phyloP scores from a whole-genome alignment of 805 yeast genomes.

The Wickerhamomyces bisporus region DNA sequence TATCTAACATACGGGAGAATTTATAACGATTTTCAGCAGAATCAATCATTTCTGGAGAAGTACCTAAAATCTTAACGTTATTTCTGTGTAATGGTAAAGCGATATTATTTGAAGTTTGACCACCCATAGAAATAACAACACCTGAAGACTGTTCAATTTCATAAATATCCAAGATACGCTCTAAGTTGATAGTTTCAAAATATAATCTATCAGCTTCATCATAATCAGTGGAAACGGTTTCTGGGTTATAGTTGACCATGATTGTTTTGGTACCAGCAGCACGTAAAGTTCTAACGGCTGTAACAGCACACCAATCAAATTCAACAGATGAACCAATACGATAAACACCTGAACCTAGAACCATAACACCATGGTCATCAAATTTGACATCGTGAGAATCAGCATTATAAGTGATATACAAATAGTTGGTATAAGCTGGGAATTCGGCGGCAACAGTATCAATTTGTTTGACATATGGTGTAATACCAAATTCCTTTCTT shows the following conservation, averaged over 20 bases:
- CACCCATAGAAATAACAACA: constrained; percentile 97
- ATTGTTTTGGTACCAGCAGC: constrained; percentile 83
- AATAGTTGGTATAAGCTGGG: constrained; percentile 93
- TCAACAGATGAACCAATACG: constrained; percentile 98
- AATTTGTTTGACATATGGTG: constrained; percentile 93
- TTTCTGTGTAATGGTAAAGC: constrained; percentile 90
- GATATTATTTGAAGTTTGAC: constrained; percentile 96
- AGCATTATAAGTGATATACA: constrained; percentile 93
- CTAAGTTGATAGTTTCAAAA: constrained; percentile 92
- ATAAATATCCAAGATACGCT: constrained; percentile 90
- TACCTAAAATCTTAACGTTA: constrained; percentile 91
- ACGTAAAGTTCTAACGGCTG: constrained; percentile 91
- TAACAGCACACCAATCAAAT: constrained; percentile 99
- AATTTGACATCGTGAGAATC: constrained; percentile 82
- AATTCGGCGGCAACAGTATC: constrained; percentile 99
- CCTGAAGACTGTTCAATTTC: constrained; percentile 88
- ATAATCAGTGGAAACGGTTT: constrained; percentile 97
- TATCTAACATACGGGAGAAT: constrained; percentile 95
- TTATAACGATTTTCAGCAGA: constrained; percentile 97
- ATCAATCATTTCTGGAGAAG: constrained; percentile 97
- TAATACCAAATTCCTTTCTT: constrained; percentile 79
- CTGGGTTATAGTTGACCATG: constrained; percentile 98
- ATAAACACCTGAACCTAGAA: constrained; percentile 96
- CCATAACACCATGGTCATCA: constrained; percentile 91
- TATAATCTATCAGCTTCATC: constrained; percentile 97